Percentiles rank a stretch among this genome's conserved stretches.
These are phyloP conservation scores for Cytospora leucostoma DNA, from an alignment of 2,329 filamentous ascomycete genomes.

Conservation along the genomic window DNA sequence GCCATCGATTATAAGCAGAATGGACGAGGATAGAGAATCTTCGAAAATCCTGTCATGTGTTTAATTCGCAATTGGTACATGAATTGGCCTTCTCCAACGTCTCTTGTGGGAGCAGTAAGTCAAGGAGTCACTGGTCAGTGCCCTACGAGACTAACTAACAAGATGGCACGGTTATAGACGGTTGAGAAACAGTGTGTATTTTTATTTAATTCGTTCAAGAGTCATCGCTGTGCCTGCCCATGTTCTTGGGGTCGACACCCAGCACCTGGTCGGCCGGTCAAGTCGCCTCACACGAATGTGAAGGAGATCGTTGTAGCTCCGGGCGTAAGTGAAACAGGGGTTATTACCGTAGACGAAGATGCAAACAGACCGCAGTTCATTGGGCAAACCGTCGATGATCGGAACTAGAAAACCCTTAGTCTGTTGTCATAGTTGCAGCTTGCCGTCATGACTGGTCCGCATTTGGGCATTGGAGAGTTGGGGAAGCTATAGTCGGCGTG, in stretches of 20 bases:
- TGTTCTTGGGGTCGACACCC: neutral
- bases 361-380: conserved; percentile 17
- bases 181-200: neutral
- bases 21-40: neutral
- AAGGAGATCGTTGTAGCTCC: conserved; percentile 8
- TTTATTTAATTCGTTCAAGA: neutral
- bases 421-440: conserved; percentile 7
- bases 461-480: neutral
- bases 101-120: neutral
- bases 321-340: conserved; percentile 14
- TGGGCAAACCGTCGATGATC: conserved; percentile 12
- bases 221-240: neutral
- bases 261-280: neutral
- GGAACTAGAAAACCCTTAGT: conserved; percentile 12
- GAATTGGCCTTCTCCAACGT: neutral
- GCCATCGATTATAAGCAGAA: neutral
- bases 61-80: neutral
- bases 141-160: neutral
- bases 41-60: neutral
- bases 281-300: conserved; percentile 8
- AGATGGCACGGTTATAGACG: neutral
- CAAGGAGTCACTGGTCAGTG: neutral
- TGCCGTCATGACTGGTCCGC: conserved; percentile 11
- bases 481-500: neutral
- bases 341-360: conserved; percentile 20